Evolutionary conservation across 805 yeast genomes (phyloP).

Genomic region (Kuraishia borneana): DNA sequence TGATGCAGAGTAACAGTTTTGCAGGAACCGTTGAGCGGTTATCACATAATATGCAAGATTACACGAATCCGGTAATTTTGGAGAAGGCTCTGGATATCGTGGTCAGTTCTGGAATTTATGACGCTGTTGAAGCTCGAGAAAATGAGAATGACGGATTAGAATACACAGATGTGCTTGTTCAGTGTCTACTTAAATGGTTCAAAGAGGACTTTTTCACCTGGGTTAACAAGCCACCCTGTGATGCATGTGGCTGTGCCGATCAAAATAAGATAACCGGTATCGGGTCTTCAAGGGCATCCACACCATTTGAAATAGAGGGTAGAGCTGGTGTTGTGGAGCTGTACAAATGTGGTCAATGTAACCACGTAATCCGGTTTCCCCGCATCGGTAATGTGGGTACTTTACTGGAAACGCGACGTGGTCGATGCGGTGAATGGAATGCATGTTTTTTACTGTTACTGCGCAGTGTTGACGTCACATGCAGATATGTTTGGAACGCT

Average conservation of each 20-base stretch:
- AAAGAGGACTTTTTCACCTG: slow-evolving; percentile 73
- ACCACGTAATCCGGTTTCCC: slow-evolving; percentile 45
- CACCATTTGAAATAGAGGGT: slow-evolving; percentile 32
- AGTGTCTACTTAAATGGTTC: slow-evolving; percentile 55
- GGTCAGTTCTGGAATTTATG: slow-evolving; percentile 55
- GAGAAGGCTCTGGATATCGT: slow-evolving; percentile 53
- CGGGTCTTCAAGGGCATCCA: slow-evolving; percentile 31
- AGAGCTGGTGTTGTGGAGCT: slow-evolving; percentile 51
- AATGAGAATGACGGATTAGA: slow-evolving; percentile 7
- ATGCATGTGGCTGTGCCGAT: slow-evolving; percentile 31
- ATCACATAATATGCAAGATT: slow-evolving; percentile 15
- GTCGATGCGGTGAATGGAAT: slow-evolving; percentile 96
- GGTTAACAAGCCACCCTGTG: slow-evolving; percentile 66
- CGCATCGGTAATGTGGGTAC: slow-evolving; percentile 61
- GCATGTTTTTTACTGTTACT: slow-evolving; percentile 67
- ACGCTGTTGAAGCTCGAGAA: slow-evolving; percentile 21
- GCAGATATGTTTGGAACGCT: slow-evolving; percentile 72
- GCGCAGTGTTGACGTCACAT: slow-evolving; percentile 51
- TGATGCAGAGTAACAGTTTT: slow-evolving; percentile 4
- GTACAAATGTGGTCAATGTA: slow-evolving; percentile 50
- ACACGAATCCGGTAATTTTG: slow-evolving; percentile 30
- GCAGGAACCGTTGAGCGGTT: slow-evolving; percentile 4
- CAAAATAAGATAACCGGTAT: slow-evolving; percentile 24
- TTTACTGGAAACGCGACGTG: slow-evolving; percentile 49
- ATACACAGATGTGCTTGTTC: slow-evolving; percentile 46